Evolutionary conservation across 2,329 filamentous ascomycete species (phyloP).

Genomic region (Trichoderma sp.): DNA sequence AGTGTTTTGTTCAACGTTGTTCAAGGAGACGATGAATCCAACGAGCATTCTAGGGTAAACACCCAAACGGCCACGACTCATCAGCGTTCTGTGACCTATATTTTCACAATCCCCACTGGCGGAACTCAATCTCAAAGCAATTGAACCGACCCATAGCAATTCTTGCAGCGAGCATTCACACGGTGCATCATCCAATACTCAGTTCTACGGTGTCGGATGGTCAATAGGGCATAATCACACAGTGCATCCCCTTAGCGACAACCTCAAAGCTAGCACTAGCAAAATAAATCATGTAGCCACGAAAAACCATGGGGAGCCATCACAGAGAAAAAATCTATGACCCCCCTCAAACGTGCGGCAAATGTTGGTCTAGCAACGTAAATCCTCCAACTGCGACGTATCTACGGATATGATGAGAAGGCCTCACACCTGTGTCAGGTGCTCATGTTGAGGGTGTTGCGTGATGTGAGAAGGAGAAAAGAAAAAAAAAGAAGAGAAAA

Average conservation of each 20-base stretch:
- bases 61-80: too few relatives aligned
- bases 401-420: conserved; percentile 26
- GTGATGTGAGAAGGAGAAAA: conserved; percentile 26
- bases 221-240: background rate
- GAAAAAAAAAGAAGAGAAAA: background rate
- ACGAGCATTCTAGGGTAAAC: background rate
- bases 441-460: conserved; percentile 32
- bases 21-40: background rate
- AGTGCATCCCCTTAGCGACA: background rate
- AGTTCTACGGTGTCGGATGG: background rate
- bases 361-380: conserved; percentile 36
- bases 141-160: background rate
- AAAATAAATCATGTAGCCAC: conserved; percentile 37
- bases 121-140: background rate
- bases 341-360: conserved; percentile 46
- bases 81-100: background rate
- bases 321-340: conserved; percentile 36
- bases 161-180: background rate
- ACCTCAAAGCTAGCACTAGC: background rate
- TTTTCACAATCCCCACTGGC: background rate
- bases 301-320: conserved; percentile 44
- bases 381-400: conserved; percentile 23
- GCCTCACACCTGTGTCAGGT: conserved; percentile 16
- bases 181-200: background rate
- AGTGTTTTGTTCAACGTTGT: background rate